Base-by-base conservation (phyloP, 768 basidiomycete genomes). In the Hortiboletus flavorubellus region DNA sequence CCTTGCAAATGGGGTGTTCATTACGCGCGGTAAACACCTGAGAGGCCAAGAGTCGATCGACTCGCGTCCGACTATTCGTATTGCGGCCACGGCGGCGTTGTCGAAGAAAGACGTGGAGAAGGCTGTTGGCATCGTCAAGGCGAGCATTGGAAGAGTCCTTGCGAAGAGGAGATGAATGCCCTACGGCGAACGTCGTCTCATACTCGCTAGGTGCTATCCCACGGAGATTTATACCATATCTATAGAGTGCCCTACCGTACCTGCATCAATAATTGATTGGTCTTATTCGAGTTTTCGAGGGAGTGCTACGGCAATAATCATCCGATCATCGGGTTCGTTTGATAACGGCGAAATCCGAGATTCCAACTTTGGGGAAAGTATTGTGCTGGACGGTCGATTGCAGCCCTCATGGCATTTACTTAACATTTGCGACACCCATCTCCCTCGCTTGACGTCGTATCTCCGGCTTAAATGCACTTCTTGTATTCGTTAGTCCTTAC, bases 61-160 rank as follows among this genome's bases (percentile, higher is more conserved):
- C 68, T 79, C 84, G 15, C 78, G 86, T 44, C 93, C 97, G 37
- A 91, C 89, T 62, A 84, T 98, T 56, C 82, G 91, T 57, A 74
- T 98, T n/a, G 87, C 88, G 23, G 74, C 95, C 58, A 87, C 82
- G 5, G 81, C 85, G 14, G 93, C 84, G 14, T 69, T 98, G 60
- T 85, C 86, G 26, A 88, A 79, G 80, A 96, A 95, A 74, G 97
- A 98, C 63, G 83, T 86, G 51, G 94, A 97, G 78, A 95, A 93
- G 76, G 90, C 94, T 4, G 83, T 86, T 7, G 74, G 73, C 23
- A 80, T 89, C 18, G 71, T 99, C 54, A 91, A 87, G 74, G 76
- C 78, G 31, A 87, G 86, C 38, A 74, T 93, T 43, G 76, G 80
- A 39, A 93, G 94, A 75, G 83, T 91, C 4, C 70, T 93, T 47